Base-by-base conservation (phyloP, 2,329 filamentous ascomycete genomes). In the Chalaropsis ovoidea region DNA sequence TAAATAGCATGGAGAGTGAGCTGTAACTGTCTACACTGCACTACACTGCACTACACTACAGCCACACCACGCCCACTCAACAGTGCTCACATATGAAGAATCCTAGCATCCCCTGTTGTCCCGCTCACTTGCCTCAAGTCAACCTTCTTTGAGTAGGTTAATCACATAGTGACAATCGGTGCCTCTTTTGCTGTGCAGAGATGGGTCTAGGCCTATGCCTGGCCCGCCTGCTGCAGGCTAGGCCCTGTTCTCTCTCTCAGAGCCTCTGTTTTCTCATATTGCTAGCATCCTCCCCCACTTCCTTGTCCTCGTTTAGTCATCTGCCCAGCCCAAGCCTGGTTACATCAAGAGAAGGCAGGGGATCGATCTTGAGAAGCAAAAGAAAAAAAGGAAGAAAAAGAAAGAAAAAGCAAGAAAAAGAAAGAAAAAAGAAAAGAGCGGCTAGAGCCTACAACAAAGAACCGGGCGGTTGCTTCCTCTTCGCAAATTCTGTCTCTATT, bases 381-480 rank as follows among this genome's bases (percentile, higher is more conserved):
- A n/a, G n/a, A n/a, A n/a, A n/a, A n/a, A n/a, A n/a, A n/a, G n/a
- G n/a, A n/a, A n/a, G n/a, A n/a, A n/a, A n/a, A n/a, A n/a, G n/a
- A n/a, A n/a, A n/a, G n/a, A n/a, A n/a, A n/a, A n/a, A n/a, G n/a
- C n/a, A n/a, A n/a, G 61, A 47, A 58, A 41, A 41, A 65, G 41
- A n/a, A 45, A 2, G 43, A 45, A 62, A 19, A 41, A 65, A 24
- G 60, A 58, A 62, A 31, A 43, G 60, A 15, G 15, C 27, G 15
- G 24, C 52, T 56, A 31, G 24, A 31, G 52, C 27, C 52, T 35
- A 31, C 2, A 10, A 31, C 2, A 54, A 31, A 54, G 45, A n/a
- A 52, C 19, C 5, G 8, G n/a, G n/a, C n/a, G n/a, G 10, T n/a
- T 17, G 17, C 22, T 56, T 8, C 27, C 15, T 31, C 17, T 17